Percentiles rank a stretch among this genome's conserved stretches.
These are phyloP conservation scores for Crithidia thermophila DNA, from an alignment of 208 protist genomes.

Conservation along the genomic window DNA sequence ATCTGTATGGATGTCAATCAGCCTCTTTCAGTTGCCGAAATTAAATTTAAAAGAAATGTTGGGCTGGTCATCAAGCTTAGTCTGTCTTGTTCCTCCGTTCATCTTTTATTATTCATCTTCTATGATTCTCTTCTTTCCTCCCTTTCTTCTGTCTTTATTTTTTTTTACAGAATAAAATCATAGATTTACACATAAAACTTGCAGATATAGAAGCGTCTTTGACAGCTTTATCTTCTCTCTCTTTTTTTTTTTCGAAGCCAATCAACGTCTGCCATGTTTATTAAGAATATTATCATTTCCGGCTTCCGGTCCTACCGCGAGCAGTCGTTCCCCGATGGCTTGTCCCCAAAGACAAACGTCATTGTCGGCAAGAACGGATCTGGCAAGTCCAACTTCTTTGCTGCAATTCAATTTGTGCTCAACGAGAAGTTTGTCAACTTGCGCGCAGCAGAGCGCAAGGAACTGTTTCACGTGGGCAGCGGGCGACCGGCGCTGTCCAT, in stretches of 20 bases:
- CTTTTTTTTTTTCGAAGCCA: slow-evolving; percentile 10
- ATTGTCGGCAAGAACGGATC: slow-evolving; percentile 97
- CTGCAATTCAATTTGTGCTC: slow-evolving; percentile 97
- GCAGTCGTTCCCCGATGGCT: slow-evolving; percentile 82
- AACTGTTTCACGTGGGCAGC: slow-evolving; percentile 95
- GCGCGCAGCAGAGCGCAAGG: slow-evolving; percentile 91
- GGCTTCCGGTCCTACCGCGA: slow-evolving; percentile 93
- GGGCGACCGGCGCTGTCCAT: slow-evolving; percentile 90
- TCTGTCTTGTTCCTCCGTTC: too few species aligned
- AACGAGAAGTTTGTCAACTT: slow-evolving; percentile 92
- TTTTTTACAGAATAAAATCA: too few species aligned
- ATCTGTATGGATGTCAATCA: too few species aligned
- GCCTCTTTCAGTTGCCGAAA: too few species aligned
- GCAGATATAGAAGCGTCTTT: too few species aligned
- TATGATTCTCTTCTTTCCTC: too few species aligned
- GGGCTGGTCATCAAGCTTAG: too few species aligned
- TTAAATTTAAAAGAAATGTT: too few species aligned
- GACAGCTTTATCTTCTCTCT: slow-evolving; percentile 16
- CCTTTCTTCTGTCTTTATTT: too few species aligned
- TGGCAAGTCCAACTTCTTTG: slow-evolving; percentile 98
- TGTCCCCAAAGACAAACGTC: slow-evolving; percentile 84
- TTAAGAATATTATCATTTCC: slow-evolving; percentile 93
- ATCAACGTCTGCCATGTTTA: slow-evolving; percentile 82
- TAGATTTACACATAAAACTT: too few species aligned
- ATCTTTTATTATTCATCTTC: too few species aligned